phyloP scores from a whole-genome alignment of 2,329 filamentous ascomycete species.

The Basipetospora chlamydospora region DNA sequence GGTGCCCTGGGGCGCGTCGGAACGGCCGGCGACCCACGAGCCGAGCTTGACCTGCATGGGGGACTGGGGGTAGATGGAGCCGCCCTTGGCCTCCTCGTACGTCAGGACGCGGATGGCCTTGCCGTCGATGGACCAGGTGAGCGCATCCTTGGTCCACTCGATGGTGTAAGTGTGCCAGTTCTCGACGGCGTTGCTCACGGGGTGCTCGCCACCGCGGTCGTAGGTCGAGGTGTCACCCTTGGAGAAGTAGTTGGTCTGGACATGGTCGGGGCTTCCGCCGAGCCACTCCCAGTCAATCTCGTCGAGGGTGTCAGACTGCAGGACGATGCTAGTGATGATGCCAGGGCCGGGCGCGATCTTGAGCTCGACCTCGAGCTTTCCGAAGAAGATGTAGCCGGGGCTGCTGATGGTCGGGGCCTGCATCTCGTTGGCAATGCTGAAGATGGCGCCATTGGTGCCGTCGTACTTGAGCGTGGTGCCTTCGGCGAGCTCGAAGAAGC shows the following conservation, averaged over 20 bases:
- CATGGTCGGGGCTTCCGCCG: conserved; percentile 56
- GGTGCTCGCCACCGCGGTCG: conserved; percentile 44
- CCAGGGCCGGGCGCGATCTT: conserved; percentile 69
- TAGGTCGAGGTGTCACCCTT: conserved; percentile 55
- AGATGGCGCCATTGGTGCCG: conserved; percentile 31
- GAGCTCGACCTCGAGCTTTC: conserved; percentile 64
- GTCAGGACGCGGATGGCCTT: conserved; percentile 44
- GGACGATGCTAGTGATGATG: conserved; percentile 77
- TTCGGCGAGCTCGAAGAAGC: conserved; percentile 30
- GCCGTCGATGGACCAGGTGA: conserved; percentile 53
- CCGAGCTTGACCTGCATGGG: conserved; percentile 59
- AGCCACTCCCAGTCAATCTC: conserved; percentile 75
- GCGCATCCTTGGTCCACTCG: conserved; percentile 50
- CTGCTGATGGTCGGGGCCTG: conserved; percentile 60
- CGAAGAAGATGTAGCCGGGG: conserved; percentile 94
- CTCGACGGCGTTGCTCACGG: conserved; percentile 33
- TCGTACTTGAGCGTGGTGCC: conserved; percentile 36
- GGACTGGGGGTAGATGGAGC: conserved; percentile 53
- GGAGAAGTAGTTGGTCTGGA: conserved; percentile 79
- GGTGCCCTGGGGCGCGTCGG: conserved; percentile 50
- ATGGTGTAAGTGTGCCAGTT: conserved; percentile 51
- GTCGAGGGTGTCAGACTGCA: conserved; percentile 79
- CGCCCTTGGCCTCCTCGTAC: conserved; percentile 41
- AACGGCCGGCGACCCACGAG: conserved; percentile 47
- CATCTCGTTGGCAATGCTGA: conserved; percentile 51